phyloP scores from a whole-genome alignment of 2,329 filamentous ascomycete species.

The Sclerotinia borealis region DNA sequence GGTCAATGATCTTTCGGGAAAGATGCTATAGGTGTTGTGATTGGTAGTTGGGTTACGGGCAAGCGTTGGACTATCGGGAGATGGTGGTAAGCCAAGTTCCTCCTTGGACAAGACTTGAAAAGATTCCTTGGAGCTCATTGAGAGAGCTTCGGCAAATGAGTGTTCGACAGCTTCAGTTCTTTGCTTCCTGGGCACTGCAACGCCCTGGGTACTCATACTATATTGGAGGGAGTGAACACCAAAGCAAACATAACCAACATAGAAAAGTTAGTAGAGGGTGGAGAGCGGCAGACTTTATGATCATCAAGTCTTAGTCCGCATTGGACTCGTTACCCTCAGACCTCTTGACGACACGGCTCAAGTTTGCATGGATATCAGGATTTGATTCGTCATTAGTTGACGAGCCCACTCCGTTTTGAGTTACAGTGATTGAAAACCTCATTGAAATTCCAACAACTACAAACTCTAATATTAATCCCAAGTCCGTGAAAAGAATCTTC shows the following conservation, averaged over 20 bases:
- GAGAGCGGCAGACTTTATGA: conserved; percentile 1
- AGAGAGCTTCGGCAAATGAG: conserved; percentile 7
- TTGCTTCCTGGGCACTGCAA: neutral
- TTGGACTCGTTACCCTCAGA: neutral
- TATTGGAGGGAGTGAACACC: neutral
- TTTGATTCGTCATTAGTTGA: neutral
- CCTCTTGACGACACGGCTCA: neutral
- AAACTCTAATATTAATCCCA: conserved; percentile 1
- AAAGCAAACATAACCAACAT: neutral
- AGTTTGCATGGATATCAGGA: neutral
- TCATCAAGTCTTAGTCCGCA: neutral
- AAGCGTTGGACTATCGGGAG: neutral
- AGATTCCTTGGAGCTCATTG: neutral
- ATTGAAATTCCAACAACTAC: neutral
- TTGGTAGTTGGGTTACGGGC: neutral
- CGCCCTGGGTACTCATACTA: conserved; percentile 4
- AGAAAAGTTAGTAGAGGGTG: neutral
- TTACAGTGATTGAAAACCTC: neutral
- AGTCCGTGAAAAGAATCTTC: neutral
- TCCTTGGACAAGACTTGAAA: neutral
- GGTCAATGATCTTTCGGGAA: neutral
- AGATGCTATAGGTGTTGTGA: neutral
- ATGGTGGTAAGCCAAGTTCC: neutral
- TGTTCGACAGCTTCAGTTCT: conserved; percentile 2
- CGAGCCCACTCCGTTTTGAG: neutral